Conservation (phyloP, 2,329 filamentous ascomycete genomes). For the Tolypocladium pustulatum region DNA sequence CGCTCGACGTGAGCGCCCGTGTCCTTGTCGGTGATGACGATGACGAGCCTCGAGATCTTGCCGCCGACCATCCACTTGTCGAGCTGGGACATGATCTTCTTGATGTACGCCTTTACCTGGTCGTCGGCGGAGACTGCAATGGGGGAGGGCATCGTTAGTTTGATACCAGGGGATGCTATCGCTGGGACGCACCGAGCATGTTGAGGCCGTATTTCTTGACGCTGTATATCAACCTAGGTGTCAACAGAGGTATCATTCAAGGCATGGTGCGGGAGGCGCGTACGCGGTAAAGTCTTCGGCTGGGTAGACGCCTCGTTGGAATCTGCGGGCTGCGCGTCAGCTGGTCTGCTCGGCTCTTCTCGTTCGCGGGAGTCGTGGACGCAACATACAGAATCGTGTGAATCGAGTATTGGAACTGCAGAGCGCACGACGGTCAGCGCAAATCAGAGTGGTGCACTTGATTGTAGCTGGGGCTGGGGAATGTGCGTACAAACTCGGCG, state of each 20-base stretch:
- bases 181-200: slow-evolving; percentile 58
- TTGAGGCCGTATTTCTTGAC: slow-evolving; percentile 99
- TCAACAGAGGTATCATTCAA: background rate
- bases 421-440: background rate
- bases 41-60: slow-evolving; percentile 94
- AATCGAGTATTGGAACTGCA: slow-evolving; percentile 90
- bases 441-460: background rate
- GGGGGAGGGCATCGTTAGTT: slow-evolving; percentile 3
- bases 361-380: background rate
- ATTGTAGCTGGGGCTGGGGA: background rate
- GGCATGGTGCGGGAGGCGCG: slow-evolving; percentile 17
- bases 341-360: slow-evolving; percentile 1
- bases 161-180: no score
- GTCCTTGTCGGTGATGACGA: slow-evolving; percentile 95
- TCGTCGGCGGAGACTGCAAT: slow-evolving; percentile 76
- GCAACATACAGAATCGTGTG: slow-evolving; percentile 76
- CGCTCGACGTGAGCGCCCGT: slow-evolving; percentile 92
- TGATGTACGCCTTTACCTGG: slow-evolving; percentile 98
- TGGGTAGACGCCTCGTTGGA: slow-evolving; percentile 78
- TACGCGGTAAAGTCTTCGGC: slow-evolving; percentile 94
- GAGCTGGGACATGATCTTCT: slow-evolving; percentile 97
- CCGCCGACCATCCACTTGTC: slow-evolving; percentile 96
- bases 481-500: slow-evolving; percentile 66
- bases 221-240: slow-evolving; percentile 9
- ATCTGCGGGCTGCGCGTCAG: slow-evolving; percentile 38